Evolutionary conservation across 2,329 filamentous ascomycete genomes (phyloP).

Genomic region (Epicoccum nigrum): DNA sequence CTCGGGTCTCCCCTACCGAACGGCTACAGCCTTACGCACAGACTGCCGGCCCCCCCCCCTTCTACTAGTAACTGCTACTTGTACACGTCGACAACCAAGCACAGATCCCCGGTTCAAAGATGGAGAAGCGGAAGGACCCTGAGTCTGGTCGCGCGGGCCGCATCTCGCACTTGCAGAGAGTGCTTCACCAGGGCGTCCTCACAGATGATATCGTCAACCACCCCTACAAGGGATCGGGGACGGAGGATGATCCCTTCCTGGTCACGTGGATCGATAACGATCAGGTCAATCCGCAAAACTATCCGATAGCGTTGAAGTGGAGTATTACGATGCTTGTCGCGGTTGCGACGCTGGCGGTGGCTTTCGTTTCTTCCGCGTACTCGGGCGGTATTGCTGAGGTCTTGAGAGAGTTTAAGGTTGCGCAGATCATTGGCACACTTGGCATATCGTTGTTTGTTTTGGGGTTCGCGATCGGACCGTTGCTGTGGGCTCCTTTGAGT

Average conservation of each 20-base stretch:
- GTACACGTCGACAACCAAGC: neutral
- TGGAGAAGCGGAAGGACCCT: constrained; percentile 13
- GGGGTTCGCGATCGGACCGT: constrained; percentile 66
- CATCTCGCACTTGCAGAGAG: constrained; percentile 44
- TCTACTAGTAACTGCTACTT: too few species aligned
- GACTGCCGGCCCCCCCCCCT: too few species aligned
- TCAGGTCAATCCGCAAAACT: constrained; percentile 69
- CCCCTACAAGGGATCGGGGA: constrained; percentile 58
- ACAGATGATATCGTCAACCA: constrained; percentile 63
- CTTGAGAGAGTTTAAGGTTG: constrained; percentile 60
- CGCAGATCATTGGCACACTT: constrained; percentile 62
- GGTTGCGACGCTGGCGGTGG: constrained; percentile 69
- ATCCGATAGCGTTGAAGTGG: constrained; percentile 67
- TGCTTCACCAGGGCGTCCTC: constrained; percentile 65
- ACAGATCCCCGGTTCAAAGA: neutral
- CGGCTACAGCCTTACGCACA: too few species aligned
- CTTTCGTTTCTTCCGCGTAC: constrained; percentile 73
- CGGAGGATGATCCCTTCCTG: constrained; percentile 68
- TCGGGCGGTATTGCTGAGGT: constrained; percentile 64
- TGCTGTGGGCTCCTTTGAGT: constrained; percentile 66
- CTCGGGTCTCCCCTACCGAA: too few species aligned
- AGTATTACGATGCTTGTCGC: constrained; percentile 67
- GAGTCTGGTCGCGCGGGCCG: constrained; percentile 7
- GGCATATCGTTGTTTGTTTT: constrained; percentile 70
- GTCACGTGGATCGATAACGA: constrained; percentile 73